Evolutionary conservation across 208 protist genomes (phyloP).

Genomic region (Acanthamoeba lenticulata): DNA sequence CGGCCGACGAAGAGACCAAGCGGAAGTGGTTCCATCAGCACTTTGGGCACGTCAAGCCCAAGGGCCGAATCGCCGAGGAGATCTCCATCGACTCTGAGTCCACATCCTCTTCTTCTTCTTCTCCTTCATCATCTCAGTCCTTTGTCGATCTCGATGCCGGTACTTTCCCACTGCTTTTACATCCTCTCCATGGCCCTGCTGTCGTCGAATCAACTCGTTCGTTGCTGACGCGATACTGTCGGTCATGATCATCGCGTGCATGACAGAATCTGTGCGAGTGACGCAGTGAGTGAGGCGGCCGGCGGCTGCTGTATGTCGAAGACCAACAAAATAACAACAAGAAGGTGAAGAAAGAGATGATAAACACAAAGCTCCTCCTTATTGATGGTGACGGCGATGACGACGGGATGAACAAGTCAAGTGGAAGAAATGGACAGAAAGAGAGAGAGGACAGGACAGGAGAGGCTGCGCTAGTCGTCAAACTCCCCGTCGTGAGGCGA

Average conservation of each 20-base stretch:
- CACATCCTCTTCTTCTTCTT: no score
- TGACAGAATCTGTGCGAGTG: not conserved
- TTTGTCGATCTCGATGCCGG: slow-evolving; percentile 32
- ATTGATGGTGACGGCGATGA: no score
- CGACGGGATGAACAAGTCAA: no score
- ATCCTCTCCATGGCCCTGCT: no score
- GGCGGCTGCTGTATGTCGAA: no score
- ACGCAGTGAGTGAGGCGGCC: no score
- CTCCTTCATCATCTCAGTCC: no score
- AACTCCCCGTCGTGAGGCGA: not conserved
- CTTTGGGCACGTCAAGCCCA: not conserved
- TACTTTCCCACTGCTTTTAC: no score
- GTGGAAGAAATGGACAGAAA: no score
- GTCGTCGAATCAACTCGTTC: no score
- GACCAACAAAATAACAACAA: not conserved
- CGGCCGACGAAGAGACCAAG: slow-evolving; percentile 38
- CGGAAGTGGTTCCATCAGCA: slow-evolving; percentile 43
- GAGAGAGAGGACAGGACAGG: no score
- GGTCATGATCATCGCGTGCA: not conserved
- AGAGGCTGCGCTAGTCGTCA: no score
- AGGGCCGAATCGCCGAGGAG: slow-evolving; percentile 21
- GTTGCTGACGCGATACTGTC: not conserved
- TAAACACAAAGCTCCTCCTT: not conserved
- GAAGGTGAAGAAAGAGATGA: not conserved
- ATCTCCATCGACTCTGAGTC: not conserved